Percentiles rank a stretch among this genome's conserved stretches.
Evolutionary conservation across 352 stramenopile species (phyloP).

Genomic region (Globisporangium megalacanthum): DNA sequence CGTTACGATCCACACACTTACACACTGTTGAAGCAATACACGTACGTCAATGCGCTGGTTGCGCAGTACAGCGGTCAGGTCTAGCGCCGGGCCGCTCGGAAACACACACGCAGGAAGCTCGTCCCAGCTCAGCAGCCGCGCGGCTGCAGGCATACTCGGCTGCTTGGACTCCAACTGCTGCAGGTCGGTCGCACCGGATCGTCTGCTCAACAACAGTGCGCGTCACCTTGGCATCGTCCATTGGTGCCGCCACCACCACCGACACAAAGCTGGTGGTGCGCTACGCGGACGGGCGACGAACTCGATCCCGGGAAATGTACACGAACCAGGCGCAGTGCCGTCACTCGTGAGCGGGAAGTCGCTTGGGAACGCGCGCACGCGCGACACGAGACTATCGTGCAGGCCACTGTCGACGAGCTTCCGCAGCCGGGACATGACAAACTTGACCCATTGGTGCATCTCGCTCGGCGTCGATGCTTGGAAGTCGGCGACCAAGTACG

Average conservation of each 20-base stretch:
- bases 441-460: conserved; percentile 81
- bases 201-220: conserved; percentile 69
- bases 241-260: conserved; percentile 14
- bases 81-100: conserved; percentile 31
- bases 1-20: too few species aligned
- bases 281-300: conserved; percentile 45
- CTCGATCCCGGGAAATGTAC: conserved; percentile 79
- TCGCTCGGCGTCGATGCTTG: conserved; percentile 45
- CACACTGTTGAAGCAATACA: too few species aligned
- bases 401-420: conserved; percentile 76
- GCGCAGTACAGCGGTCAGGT: too few species aligned
- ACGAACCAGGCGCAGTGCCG: conserved; percentile 43
- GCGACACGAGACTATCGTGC: conserved; percentile 47
- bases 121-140: conserved; percentile 53
- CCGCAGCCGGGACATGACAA: conserved; percentile 71
- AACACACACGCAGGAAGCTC: conserved; percentile 75
- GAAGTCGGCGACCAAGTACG: conserved; percentile 71
- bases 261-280: conserved; percentile 1
- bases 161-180: conserved; percentile 78
- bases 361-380: conserved; percentile 61
- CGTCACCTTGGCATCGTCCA: conserved; percentile 69
- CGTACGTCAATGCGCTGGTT: too few species aligned
- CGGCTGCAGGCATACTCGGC: too few species aligned
- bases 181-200: conserved; percentile 76
- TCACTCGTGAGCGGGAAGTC: conserved; percentile 53